Base-by-base conservation (phyloP, 2,329 filamentous ascomycete genomes). In the Colletotrichum somersetense region DNA sequence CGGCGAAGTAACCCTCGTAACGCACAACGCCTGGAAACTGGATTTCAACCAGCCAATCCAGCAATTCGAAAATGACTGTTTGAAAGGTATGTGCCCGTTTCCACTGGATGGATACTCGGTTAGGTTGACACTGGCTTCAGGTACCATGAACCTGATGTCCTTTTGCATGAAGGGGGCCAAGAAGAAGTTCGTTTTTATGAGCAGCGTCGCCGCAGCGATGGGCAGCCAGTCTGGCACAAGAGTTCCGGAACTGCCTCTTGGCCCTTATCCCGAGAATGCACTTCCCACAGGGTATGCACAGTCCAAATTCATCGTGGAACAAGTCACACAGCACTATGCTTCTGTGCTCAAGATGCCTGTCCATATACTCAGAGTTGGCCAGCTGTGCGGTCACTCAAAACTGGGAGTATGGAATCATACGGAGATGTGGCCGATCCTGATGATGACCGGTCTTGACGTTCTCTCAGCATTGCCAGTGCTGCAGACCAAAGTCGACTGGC, bases 121-220 rank as follows among this genome's bases (percentile, higher is more conserved):
- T 16, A 2, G 18, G 5, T 26, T 71, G 3, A 71, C 1, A 5
- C 4, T 1, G 44, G 11, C 0, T 2, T 11, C 10, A 71, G 68
- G 68, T 1, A 62, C 68, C 3, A 62, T 71, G 68, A 30, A 58
- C 35, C 57, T 71, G 1, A 62, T 71, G 68, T 46, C 50, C 0
- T 71, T 71, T 2, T 71, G 68, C 14, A 57, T 62, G 11, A n/a
- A 44, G 30, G 56, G 50, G 0, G 26, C 14, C 2, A 16, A 38
- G 14, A 71, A 71, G 18, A 62, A 18, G 5, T 65, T 72, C 12
- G 46, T 38, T 0, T 72, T 65, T 53, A 72, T 72, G 69, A 70
- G 69, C 46, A 72, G 69, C 11, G 69, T 72, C 8, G 69, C 69
- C 6, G 68, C 68, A 10, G 68, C 68, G 11, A 71, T 71, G 68